A percentile compares a stretch with the other conserved stretches of the same genome.
Conservation (phyloP, 1,284 basidiomycete genomes). For the Cryptococcus sp. region DNA sequence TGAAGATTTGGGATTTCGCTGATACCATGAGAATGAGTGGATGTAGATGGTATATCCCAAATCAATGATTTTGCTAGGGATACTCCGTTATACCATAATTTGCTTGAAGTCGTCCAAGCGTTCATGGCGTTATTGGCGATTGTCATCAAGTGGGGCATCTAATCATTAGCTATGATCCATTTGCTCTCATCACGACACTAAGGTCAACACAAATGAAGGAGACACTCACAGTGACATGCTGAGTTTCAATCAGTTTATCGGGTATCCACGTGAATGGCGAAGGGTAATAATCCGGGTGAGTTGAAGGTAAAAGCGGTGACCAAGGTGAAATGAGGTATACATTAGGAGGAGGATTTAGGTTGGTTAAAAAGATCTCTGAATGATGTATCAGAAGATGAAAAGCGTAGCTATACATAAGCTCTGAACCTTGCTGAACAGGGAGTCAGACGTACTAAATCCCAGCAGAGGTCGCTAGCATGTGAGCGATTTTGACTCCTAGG, state of each 20-base stretch:
- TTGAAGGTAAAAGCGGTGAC: slow-evolving; percentile 32
- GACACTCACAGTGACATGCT: slow-evolving; percentile 29
- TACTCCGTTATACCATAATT: slow-evolving; percentile 4
- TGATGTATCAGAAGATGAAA: slow-evolving; percentile 34
- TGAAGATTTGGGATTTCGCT: background rate
- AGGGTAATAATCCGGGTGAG: slow-evolving; percentile 35
- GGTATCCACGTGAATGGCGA: slow-evolving; percentile 42
- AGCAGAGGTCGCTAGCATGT: slow-evolving; percentile 37
- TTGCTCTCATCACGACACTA: background rate
- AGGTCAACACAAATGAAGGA: too few species aligned
- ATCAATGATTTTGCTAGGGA: slow-evolving; percentile 7
- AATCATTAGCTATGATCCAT: background rate
- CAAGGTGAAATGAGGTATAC: slow-evolving; percentile 41
- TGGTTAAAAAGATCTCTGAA: slow-evolving; percentile 15
- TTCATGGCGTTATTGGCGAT: slow-evolving; percentile 14
- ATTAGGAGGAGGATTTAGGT: slow-evolving; percentile 25
- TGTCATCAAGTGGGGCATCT: slow-evolving; percentile 19
- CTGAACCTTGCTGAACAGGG: too few species aligned
- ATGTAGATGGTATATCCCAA: background rate
- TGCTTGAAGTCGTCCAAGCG: slow-evolving; percentile 12
- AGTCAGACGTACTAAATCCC: slow-evolving; percentile 36
- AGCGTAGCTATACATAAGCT: slow-evolving; percentile 24
- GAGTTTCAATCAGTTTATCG: slow-evolving; percentile 31
- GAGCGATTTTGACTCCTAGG: slow-evolving; percentile 27
- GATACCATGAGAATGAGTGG: background rate